Percentiles rank a stretch among this genome's conserved stretches.
These are phyloP conservation scores for Dipteronia dyeriana DNA, from an alignment of 345 rosid genomes.

Conservation along the genomic window DNA sequence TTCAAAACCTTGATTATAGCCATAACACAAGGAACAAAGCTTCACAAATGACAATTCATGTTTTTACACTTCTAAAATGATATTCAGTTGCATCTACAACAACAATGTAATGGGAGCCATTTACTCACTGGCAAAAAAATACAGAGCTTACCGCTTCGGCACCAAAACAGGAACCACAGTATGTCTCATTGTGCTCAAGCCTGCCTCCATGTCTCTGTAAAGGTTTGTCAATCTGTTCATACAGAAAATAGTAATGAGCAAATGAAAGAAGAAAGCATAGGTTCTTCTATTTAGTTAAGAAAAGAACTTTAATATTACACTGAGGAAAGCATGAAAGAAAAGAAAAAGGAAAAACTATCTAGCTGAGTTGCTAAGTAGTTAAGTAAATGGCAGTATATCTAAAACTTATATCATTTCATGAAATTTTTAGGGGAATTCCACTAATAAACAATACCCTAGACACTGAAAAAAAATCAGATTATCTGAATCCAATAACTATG, in stretches of 20 bases:
- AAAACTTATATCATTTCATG: neutral
- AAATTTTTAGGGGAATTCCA: neutral
- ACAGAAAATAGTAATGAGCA: constrained; percentile 20
- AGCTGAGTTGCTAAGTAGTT: neutral
- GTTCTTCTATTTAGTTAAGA: neutral
- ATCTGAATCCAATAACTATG: neutral
- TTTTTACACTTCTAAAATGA: neutral
- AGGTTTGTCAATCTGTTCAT: constrained; percentile 82
- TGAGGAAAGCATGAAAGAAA: neutral
- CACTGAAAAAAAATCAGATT: neutral
- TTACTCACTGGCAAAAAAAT: neutral
- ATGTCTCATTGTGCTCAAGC: constrained; percentile 94
- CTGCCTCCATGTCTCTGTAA: constrained; percentile 96
- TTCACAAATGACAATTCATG: neutral
- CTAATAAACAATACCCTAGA: neutral
- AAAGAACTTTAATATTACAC: neutral
- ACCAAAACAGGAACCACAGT: constrained; percentile 95
- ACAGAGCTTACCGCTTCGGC: constrained; percentile 67
- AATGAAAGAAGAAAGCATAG: constrained; percentile 11
- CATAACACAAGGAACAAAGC: neutral
- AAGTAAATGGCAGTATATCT: neutral
- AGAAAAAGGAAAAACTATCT: neutral
- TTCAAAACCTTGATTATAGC: no score
- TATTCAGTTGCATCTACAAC: neutral
- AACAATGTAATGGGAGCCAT: neutral